Conservation (phyloP, 495 filamentous ascomycete species). For the Talaromyces proteolyticus region DNA sequence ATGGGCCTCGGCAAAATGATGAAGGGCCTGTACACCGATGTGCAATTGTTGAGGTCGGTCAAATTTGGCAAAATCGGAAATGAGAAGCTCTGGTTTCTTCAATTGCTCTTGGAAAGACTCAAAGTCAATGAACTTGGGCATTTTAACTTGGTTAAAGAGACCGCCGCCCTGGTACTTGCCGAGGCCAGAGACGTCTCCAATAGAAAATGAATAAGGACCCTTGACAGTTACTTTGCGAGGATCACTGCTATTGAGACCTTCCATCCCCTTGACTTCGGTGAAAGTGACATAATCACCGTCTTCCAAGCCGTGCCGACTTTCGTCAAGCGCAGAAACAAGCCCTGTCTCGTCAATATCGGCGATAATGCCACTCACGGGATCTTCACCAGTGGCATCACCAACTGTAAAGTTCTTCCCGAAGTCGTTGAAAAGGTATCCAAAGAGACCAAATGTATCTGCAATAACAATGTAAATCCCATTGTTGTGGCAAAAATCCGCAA, state of each 20-base stretch:
- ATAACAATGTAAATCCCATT: conserved; percentile 88
- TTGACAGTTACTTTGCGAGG: conserved; percentile 90
- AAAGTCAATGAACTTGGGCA: conserved; percentile 93
- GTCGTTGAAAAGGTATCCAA: conserved; percentile 95
- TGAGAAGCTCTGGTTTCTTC: conserved; percentile 79
- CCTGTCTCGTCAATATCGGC: conserved; percentile 84
- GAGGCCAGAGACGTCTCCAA: conserved; percentile 84
- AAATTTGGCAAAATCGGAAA: conserved; percentile 97
- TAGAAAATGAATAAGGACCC: conserved; percentile 93
- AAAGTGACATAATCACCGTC: conserved; percentile 97
- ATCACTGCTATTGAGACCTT: conserved; percentile 71
- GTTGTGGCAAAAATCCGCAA: conserved; percentile 88
- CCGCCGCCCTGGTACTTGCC: conserved; percentile 84
- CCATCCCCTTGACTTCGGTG: conserved; percentile 89
- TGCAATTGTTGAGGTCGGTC: conserved; percentile 91
- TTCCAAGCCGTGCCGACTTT: conserved; percentile 90
- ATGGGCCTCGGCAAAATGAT: conserved; percentile 69
- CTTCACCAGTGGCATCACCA: conserved; percentile 87
- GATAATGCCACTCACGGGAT: conserved; percentile 80
- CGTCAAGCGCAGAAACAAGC: conserved; percentile 89
- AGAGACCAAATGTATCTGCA: conserved; percentile 85
- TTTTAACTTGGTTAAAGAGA: conserved; percentile 91
- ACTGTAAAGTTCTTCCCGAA: conserved; percentile 91
- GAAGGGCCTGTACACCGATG: conserved; percentile 85
- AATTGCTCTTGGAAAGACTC: conserved; percentile 69